Evolutionary conservation across 1,284 basidiomycete genomes (phyloP).

Genomic region (Trametes hirsuta): DNA sequence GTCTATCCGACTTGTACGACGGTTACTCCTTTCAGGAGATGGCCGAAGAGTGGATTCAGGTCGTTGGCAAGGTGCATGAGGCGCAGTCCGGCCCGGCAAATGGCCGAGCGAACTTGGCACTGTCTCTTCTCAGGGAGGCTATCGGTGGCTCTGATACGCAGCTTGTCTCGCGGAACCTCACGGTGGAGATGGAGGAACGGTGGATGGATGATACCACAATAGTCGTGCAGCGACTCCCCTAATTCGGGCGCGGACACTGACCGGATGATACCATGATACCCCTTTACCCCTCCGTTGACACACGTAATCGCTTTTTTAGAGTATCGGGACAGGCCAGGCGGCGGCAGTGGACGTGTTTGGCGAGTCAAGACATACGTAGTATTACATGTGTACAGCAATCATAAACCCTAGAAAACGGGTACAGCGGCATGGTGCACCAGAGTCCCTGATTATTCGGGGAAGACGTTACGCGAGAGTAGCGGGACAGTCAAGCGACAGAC

Average conservation of each 20-base stretch:
- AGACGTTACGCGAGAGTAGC: neutral
- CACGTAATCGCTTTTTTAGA: neutral
- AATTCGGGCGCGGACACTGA: neutral
- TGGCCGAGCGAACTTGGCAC: constrained; percentile 38
- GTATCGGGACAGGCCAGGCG: neutral
- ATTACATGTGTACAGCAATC: constrained; percentile 12
- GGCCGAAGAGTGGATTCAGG: constrained; percentile 45
- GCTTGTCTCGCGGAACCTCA: constrained; percentile 57
- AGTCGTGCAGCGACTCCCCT: constrained; percentile 45
- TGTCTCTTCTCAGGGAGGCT: constrained; percentile 56
- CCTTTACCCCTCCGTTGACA: neutral
- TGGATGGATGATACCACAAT: constrained; percentile 79
- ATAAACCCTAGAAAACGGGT: constrained; percentile 11
- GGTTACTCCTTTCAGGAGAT: constrained; percentile 39
- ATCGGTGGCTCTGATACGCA: constrained; percentile 57
- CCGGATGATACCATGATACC: constrained; percentile 3
- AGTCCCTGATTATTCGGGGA: constrained; percentile 13
- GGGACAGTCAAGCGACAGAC: neutral
- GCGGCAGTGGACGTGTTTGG: neutral
- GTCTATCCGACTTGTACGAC: constrained; percentile 56
- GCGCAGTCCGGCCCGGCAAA: constrained; percentile 23
- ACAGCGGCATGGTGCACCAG: constrained; percentile 10
- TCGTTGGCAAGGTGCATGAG: constrained; percentile 34
- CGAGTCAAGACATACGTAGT: neutral
- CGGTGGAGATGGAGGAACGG: constrained; percentile 61